Evolutionary conservation across 495 filamentous ascomycete species (phyloP), one percentile per base, ranked within the genome.

Genomic region (Hypomontagnella monticulosa): DNA sequence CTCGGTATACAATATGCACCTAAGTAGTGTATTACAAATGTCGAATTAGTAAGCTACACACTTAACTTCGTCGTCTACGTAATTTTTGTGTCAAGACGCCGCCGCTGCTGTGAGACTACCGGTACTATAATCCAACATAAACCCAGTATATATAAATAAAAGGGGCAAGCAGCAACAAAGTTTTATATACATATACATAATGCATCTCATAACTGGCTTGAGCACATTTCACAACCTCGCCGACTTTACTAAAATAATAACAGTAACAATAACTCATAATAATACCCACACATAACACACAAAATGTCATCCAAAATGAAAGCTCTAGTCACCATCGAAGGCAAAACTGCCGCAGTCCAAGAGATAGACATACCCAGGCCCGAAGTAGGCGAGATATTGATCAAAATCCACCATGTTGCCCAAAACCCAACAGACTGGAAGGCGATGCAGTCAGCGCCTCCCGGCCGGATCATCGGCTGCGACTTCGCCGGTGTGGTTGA

Each of bases 401-500:
- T 73, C 38, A 57, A 63, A 36, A 37, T 65, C 32, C 49, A 65
- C 37, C 65, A 62, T 32, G 66, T 57, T 4, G 70, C 67, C 12
- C 70, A 73, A 47, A 73, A 73, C 42, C 67, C 67, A 16, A 73
- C 70, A 0, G 70, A 73, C 41, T 73, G 67, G 70, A 73, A 73
- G 34, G 46, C 42, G 1, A 46, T 62, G 51, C 19, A 43, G 4
- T 27, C 42, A 2, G 44, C 38, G 1, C 70, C 71, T 3, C 58
- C 75, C 0, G 83, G 83, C 11, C 70, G 72, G 19, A 77, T 81
- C 4, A 41, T 81, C 9, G 86, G 86, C 55, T 85, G 82, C 64
- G 85, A 88, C 75, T 88, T 80, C 51, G 70, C 83, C 10, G 86
- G 86, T 30, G 66, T 74, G 1, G 80, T 88, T 36, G 80, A 81